These are phyloP conservation scores for Lepidium didymum DNA, from an alignment of 345 rosid genomes.

Conservation along the genomic window DNA sequence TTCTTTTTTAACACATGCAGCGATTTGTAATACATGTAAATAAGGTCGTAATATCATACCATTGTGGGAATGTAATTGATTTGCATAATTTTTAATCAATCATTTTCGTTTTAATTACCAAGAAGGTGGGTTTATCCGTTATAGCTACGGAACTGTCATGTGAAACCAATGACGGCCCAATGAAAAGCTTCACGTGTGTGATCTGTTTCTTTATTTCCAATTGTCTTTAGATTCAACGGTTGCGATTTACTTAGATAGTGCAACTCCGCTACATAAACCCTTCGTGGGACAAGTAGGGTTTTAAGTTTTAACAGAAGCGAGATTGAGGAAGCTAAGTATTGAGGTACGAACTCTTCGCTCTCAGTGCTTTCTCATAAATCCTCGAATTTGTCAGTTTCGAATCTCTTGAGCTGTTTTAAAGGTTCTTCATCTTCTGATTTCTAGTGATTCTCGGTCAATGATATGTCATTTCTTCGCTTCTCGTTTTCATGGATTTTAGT, in stretches of 20 bases:
- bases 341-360: background rate
- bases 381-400: background rate
- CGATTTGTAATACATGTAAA: constrained; percentile 14
- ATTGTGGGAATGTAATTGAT: constrained; percentile 5
- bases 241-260: constrained; percentile 3
- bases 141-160: background rate
- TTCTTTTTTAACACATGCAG: background rate
- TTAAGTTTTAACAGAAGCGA: background rate
- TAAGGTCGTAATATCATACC: background rate
- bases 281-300: constrained; percentile 21
- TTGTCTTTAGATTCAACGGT: background rate
- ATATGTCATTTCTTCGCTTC: constrained; percentile 1
- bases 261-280: constrained; percentile 24
- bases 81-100: too few species aligned
- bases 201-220: background rate
- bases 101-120: too few species aligned
- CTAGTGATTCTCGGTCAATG: background rate
- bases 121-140: background rate
- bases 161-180: background rate
- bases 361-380: constrained; percentile 9
- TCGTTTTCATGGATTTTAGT: background rate
- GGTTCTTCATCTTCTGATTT: background rate
- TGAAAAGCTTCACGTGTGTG: background rate
- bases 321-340: constrained; percentile 7
- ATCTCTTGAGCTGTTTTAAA: background rate